phyloP scores from a whole-genome alignment of 495 filamentous ascomycete species.

The Tuber brumale region DNA sequence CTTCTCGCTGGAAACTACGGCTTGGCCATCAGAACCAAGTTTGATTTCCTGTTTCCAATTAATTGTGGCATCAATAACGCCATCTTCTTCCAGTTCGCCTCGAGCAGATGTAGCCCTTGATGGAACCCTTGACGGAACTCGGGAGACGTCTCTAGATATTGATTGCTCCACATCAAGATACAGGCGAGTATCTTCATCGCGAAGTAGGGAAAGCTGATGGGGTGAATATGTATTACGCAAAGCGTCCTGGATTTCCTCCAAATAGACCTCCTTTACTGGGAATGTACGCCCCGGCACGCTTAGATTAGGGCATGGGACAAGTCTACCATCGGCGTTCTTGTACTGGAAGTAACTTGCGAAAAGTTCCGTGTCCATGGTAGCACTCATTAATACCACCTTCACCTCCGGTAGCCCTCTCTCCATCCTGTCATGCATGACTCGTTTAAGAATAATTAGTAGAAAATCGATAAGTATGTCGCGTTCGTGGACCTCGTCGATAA shows the following conservation, averaged over 20 bases:
- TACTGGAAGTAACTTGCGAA: constrained; percentile 53
- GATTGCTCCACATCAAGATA: constrained; percentile 44
- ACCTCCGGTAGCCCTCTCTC: constrained; percentile 44
- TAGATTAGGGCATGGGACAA: constrained; percentile 49
- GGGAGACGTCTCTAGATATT: constrained; percentile 29
- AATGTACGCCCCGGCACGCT: constrained; percentile 54
- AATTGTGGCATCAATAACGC: constrained; percentile 42
- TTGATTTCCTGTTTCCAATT: constrained; percentile 48
- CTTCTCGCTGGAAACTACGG: constrained; percentile 39
- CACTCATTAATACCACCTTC: constrained; percentile 56
- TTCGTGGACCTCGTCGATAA: constrained; percentile 60
- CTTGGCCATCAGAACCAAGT: constrained; percentile 37
- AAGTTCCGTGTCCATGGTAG: constrained; percentile 53
- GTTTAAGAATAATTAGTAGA: constrained; percentile 52
- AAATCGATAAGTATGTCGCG: constrained; percentile 54
- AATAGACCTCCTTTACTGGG: constrained; percentile 50
- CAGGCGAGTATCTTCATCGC: constrained; percentile 41
- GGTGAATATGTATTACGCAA: constrained; percentile 40
- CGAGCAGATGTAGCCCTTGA: constrained; percentile 23
- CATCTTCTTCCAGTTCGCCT: constrained; percentile 30
- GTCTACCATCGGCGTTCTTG: constrained; percentile 35
- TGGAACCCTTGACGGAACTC: constrained; percentile 34
- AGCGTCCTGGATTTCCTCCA: constrained; percentile 48
- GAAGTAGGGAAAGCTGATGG: constrained; percentile 34
- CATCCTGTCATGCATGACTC: constrained; percentile 44